A percentile compares a stretch with the other conserved stretches of the same genome.
phyloP scores from a whole-genome alignment of 306 rosid species.

The Canavalia ensiformis region DNA sequence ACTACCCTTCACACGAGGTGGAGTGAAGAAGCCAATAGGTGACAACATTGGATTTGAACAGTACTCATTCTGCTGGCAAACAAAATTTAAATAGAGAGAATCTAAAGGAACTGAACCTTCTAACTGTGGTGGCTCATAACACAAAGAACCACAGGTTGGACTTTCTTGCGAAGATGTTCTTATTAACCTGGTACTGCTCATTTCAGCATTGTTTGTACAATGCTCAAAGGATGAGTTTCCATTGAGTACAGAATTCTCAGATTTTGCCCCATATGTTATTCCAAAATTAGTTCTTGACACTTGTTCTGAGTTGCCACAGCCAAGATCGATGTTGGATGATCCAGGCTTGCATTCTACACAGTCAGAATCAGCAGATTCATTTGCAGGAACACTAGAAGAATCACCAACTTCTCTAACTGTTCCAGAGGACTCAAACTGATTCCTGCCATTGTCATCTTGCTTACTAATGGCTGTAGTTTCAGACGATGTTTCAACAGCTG shows the following conservation, averaged over 20 bases:
- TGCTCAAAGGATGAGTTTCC: constrained; percentile 52
- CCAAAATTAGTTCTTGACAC: constrained; percentile 55
- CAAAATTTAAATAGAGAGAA: constrained; percentile 58
- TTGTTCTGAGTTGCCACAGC: constrained; percentile 64
- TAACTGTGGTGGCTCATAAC: constrained; percentile 75
- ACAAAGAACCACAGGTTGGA: constrained; percentile 70
- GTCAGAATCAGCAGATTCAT: constrained; percentile 76
- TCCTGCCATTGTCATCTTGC: constrained; percentile 67
- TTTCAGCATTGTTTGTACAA: constrained; percentile 52
- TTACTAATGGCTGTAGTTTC: constrained; percentile 66
- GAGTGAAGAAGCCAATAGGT: constrained; percentile 80
- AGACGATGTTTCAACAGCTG: constrained; percentile 74
- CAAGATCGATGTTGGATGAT: constrained; percentile 57
- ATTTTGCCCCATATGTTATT: constrained; percentile 41
- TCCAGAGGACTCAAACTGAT: constrained; percentile 71
- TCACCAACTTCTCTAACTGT: constrained; percentile 62
- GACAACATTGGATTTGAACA: constrained; percentile 60
- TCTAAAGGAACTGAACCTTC: constrained; percentile 65
- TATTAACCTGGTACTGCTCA: constrained; percentile 56
- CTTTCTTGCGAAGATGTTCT: constrained; percentile 61
- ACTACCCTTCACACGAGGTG: constrained; percentile 75
- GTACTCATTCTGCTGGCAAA: constrained; percentile 61
- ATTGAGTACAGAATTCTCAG: constrained; percentile 50
- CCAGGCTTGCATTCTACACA: constrained; percentile 63
- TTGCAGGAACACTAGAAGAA: constrained; percentile 66